Evolutionary conservation across 345 rosid species (phyloP).

Genomic region (Pistacia integerrima): DNA sequence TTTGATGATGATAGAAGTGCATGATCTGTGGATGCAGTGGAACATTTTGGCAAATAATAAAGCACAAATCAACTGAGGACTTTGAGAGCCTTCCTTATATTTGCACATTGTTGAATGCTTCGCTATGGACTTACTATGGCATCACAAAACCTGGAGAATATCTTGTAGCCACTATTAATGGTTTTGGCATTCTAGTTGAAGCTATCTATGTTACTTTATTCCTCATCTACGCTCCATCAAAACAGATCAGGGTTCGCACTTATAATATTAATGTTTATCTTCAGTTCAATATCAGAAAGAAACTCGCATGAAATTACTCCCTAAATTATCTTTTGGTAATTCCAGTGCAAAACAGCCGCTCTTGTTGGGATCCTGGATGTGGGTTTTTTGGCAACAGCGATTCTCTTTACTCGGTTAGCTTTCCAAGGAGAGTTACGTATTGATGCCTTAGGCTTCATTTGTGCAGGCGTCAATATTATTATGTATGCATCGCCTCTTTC

Average conservation of each 20-base stretch:
- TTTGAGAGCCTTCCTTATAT: conserved; percentile 75
- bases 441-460: conserved; percentile 55
- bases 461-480: conserved; percentile 61
- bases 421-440: conserved; percentile 54
- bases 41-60: conserved; percentile 58
- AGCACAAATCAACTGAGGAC: conserved; percentile 58
- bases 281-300: background rate
- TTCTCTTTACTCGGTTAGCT: conserved; percentile 42
- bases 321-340: background rate
- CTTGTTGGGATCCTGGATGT: conserved; percentile 52
- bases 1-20: too few relatives aligned
- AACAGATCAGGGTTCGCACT: conserved; percentile 36
- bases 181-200: conserved; percentile 71
- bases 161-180: conserved; percentile 71
- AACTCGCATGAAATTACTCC: too few relatives aligned
- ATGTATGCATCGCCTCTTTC: conserved; percentile 89
- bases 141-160: conserved; percentile 63
- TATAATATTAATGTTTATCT: too few relatives aligned
- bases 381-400: conserved; percentile 46
- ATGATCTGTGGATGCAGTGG: conserved; percentile 32
- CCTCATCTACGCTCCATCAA: conserved; percentile 49
- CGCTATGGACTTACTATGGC: conserved; percentile 88
- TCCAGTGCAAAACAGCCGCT: conserved; percentile 47
- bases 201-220: conserved; percentile 48
- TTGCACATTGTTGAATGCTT: conserved; percentile 59